Percentiles rank a stretch among this genome's conserved stretches.
Evolutionary conservation across 2,329 filamentous ascomycete genomes (phyloP).

Genomic region (Cladorrhinum sp.): DNA sequence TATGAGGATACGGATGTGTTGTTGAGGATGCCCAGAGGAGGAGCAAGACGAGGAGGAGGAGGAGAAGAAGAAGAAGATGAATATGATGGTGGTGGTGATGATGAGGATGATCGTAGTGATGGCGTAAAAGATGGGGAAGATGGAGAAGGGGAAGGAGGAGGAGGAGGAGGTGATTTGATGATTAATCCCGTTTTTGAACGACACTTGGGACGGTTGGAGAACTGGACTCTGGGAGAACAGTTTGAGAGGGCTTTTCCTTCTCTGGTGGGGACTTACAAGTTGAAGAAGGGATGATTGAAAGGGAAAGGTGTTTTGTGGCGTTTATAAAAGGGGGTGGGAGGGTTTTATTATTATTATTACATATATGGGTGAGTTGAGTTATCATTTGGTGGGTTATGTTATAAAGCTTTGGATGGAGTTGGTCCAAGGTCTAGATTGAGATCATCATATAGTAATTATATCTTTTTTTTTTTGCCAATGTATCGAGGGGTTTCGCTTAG

Average conservation of each 20-base stretch:
- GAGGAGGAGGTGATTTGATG: conserved; percentile 57
- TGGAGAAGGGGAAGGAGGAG: neutral
- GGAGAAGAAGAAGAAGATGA: neutral
- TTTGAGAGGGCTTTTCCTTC: conserved; percentile 66
- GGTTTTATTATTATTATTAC: neutral
- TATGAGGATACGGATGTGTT: conserved; percentile 72
- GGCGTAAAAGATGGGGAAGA: no score
- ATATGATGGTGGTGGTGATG: neutral
- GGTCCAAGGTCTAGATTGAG: no score
- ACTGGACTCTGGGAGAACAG: conserved; percentile 74
- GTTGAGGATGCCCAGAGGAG: conserved; percentile 47
- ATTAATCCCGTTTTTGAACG: conserved; percentile 86
- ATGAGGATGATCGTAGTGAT: no score
- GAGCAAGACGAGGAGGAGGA: neutral
- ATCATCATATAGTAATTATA: no score
- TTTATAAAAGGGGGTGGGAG: neutral
- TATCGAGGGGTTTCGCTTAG: no score
- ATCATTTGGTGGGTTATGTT: no score
- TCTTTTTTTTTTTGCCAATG: no score
- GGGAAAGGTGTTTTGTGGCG: no score
- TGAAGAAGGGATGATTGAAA: conserved; percentile 28
- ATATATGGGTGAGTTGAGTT: no score
- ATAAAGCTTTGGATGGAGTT: no score
- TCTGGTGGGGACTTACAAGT: conserved; percentile 44
- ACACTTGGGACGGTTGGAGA: conserved; percentile 70